Evolutionary conservation across 2,329 filamentous ascomycete genomes (phyloP).

Genomic region (Hypomyces rosellus): DNA sequence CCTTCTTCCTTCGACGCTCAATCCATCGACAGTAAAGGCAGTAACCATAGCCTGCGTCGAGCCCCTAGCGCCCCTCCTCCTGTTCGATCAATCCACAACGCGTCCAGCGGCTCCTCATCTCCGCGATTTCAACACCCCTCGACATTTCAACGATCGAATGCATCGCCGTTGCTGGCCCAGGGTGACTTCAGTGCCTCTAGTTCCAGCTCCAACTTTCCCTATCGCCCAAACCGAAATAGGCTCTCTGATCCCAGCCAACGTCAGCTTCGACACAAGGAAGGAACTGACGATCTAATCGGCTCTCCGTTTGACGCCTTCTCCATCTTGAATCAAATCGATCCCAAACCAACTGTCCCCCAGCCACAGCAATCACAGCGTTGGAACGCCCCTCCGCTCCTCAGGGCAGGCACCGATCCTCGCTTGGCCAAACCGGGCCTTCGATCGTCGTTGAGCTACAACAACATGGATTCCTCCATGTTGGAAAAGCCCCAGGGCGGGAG

Average conservation of each 20-base stretch:
- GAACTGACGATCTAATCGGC: conserved; percentile 53
- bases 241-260: conserved; percentile 22
- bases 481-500: conserved; percentile 30
- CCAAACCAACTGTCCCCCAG: conserved; percentile 18
- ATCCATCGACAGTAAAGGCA: conserved; percentile 56
- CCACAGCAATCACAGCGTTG: conserved; percentile 19
- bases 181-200: conserved; percentile 31
- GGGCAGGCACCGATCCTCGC: conserved; percentile 49
- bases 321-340: conserved; percentile 55
- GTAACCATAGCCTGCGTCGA: conserved; percentile 56
- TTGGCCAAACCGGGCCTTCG: conserved; percentile 50
- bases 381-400: conserved; percentile 30
- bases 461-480: conserved; percentile 33
- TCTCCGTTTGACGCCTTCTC: conserved; percentile 59
- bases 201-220: conserved; percentile 22
- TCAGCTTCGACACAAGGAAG: conserved; percentile 10
- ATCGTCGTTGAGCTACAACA: conserved; percentile 52
- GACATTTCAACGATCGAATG: conserved; percentile 24
- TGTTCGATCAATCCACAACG: conserved; percentile 41
- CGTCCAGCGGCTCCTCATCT: conserved; percentile 35
- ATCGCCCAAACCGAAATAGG: conserved; percentile 19
- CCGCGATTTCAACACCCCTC: conserved; percentile 14
- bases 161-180: conserved; percentile 40
- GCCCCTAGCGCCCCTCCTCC: conserved; percentile 53
- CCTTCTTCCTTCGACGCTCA: conserved; percentile 42